These are phyloP conservation scores for Anacardium occidentale DNA, from an alignment of 345 rosid genomes.

Conservation along the genomic window DNA sequence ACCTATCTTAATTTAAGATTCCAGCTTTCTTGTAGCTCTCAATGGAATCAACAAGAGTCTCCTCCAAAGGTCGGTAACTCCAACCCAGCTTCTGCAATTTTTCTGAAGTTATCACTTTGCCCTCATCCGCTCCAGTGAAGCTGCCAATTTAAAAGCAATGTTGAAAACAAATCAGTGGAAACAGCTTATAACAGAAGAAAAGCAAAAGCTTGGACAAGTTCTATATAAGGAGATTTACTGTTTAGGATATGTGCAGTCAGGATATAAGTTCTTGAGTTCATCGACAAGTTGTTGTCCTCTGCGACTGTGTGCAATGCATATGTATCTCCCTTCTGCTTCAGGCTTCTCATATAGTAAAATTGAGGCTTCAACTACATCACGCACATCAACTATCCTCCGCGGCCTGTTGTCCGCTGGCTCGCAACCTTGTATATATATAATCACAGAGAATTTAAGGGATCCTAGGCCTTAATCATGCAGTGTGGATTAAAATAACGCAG, in stretches of 20 bases:
- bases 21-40: constrained; percentile 51
- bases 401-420: constrained; percentile 38
- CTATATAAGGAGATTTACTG: constrained; percentile 28
- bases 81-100: constrained; percentile 56
- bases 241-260: constrained; percentile 53
- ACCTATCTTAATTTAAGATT: constrained; percentile 30
- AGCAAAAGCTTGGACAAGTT: too few species aligned
- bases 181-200: not conserved
- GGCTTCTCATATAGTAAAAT: constrained; percentile 55
- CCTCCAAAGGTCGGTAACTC: constrained; percentile 52
- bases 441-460: too few species aligned
- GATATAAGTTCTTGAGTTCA: constrained; percentile 52
- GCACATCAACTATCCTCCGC: constrained; percentile 33
- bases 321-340: constrained; percentile 53
- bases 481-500: too few species aligned
- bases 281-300: constrained; percentile 33
- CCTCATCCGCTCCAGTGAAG: not conserved
- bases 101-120: constrained; percentile 22
- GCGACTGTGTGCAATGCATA: constrained; percentile 36
- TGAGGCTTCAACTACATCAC: constrained; percentile 37
- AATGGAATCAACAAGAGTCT: constrained; percentile 55
- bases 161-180: not conserved
- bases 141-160: not conserved
- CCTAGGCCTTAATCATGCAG: too few species aligned
- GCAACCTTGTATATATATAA: constrained; percentile 48